phyloP scores from a whole-genome alignment of 2,329 filamentous ascomycete species.

The Aspergillus vadensis region DNA sequence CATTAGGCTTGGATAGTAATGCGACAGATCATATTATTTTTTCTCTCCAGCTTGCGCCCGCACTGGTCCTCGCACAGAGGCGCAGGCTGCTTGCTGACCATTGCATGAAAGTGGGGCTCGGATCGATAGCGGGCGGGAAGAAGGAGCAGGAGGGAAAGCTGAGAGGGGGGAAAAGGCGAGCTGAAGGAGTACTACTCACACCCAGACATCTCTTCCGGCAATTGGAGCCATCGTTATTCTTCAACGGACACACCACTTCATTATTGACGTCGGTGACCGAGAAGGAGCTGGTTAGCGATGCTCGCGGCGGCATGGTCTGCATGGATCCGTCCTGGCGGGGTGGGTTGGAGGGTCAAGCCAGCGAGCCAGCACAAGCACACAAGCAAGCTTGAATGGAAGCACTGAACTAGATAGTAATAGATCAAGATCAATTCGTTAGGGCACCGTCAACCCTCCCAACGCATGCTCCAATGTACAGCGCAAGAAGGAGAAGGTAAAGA shows the following conservation, averaged over 20 bases:
- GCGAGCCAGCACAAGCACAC: constrained; percentile 10
- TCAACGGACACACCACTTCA: constrained; percentile 94
- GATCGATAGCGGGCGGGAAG: constrained; percentile 12
- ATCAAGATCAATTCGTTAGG: constrained; percentile 19
- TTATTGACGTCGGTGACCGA: constrained; percentile 89
- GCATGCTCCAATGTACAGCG: constrained; percentile 18
- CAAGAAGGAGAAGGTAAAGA: background rate
- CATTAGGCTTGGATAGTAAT: background rate
- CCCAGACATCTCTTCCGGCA: constrained; percentile 97
- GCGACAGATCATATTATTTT: background rate
- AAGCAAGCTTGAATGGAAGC: background rate
- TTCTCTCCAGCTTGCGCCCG: background rate
- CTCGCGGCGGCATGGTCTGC: constrained; percentile 81
- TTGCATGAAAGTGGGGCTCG: constrained; percentile 17
- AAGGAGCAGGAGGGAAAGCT: background rate
- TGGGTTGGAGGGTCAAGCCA: constrained; percentile 16
- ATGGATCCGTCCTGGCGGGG: constrained; percentile 37
- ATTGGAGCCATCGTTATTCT: constrained; percentile 93
- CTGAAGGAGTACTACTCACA: constrained; percentile 64
- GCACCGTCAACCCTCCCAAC: constrained; percentile 9
- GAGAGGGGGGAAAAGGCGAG: constrained; percentile 17
- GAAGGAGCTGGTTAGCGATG: constrained; percentile 84
- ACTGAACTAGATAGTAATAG: constrained; percentile 5
- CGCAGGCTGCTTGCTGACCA: constrained; percentile 11
- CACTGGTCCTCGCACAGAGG: too few species aligned